Evolutionary conservation across 306 rosid genomes (phyloP).

Genomic region (Acacia melanoxylon): DNA sequence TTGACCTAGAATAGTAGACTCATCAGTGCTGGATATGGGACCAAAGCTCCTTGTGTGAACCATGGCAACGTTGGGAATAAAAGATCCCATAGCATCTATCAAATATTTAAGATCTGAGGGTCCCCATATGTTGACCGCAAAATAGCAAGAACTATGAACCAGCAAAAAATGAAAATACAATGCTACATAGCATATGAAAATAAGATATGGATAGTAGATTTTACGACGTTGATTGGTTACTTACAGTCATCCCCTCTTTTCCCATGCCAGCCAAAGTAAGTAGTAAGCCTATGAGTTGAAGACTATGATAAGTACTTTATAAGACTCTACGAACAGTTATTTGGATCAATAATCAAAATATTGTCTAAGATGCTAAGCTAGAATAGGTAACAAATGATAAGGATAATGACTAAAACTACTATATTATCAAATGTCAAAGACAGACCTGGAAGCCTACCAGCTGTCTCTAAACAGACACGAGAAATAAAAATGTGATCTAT

Average conservation of each 20-base stretch:
- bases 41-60: constrained; percentile 93
- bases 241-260: constrained; percentile 84
- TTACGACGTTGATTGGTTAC: constrained; percentile 36
- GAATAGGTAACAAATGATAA: constrained; percentile 7
- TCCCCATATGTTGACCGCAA: constrained; percentile 83
- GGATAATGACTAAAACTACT: constrained; percentile 14
- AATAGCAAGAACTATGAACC: constrained; percentile 25
- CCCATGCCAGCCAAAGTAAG: constrained; percentile 97
- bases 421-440: constrained; percentile 18
- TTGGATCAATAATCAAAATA: constrained; percentile 15
- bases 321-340: constrained; percentile 22
- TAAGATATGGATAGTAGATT: constrained; percentile 11
- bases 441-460: constrained; percentile 94
- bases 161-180: neutral
- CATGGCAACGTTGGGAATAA: constrained; percentile 92
- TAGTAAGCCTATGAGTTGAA: constrained; percentile 65
- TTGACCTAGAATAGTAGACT: constrained; percentile 27
- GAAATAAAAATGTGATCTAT: constrained; percentile 91
- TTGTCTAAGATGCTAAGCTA: neutral
- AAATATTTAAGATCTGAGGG: constrained; percentile 86
- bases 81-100: constrained; percentile 84
- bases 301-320: constrained; percentile 21
- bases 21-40: constrained; percentile 39
- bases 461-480: constrained; percentile 93
- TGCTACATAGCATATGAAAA: neutral